Base-by-base conservation (phyloP, 1,284 basidiomycete species). In the Ceratobasidium sp. region DNA sequence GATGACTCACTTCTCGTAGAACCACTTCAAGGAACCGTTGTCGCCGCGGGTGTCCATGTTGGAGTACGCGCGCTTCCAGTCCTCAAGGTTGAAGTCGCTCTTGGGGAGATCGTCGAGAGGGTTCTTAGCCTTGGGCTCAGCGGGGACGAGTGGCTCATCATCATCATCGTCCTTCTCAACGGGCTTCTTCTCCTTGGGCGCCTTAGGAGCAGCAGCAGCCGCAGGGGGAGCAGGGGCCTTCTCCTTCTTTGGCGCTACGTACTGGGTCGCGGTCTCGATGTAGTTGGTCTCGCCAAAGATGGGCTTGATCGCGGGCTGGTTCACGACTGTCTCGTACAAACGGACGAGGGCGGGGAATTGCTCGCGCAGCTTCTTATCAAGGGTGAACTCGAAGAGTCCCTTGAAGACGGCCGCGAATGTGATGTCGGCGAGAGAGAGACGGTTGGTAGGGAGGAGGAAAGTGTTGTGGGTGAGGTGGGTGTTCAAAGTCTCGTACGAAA, bases 1-100 rank as follows among this genome's bases (percentile, higher is more conserved):
- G 36, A 48, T 4, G 22, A 84, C 90, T 72, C 79, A 95, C 93
- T 96, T 91, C 83, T 94, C 81, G 87, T 96, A 95, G 89, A 97
- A 92, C 94, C 94, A 97, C 82, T 95, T 92, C 29, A 94, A 79
- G 59, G 92, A 80, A 75, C 93, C 93, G 65, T 83, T 90, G 27
- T 90, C 78, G 48, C 92, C 93, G 75, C 93, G 90, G 48, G 97
- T 98, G 74, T 98, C 97, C 84, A 93, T 92, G 92, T 99, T 99
- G 80, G 96, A 98, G 89, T 99, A 99, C 75, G 93, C 92, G 71
- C 96, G 91, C 87, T 99, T 99, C 94, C 95, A 98, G 86, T 98
- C 96, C 84, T 99, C 97, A 75, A 99, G 91, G 87, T 96, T 96
- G 87, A 98, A 93, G 17, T 89, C 85, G 22, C 94, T 95, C 86